Conservation (phyloP, 23 red algal species). For the Cyanidiococcus yangmingshanensis region DNA sequence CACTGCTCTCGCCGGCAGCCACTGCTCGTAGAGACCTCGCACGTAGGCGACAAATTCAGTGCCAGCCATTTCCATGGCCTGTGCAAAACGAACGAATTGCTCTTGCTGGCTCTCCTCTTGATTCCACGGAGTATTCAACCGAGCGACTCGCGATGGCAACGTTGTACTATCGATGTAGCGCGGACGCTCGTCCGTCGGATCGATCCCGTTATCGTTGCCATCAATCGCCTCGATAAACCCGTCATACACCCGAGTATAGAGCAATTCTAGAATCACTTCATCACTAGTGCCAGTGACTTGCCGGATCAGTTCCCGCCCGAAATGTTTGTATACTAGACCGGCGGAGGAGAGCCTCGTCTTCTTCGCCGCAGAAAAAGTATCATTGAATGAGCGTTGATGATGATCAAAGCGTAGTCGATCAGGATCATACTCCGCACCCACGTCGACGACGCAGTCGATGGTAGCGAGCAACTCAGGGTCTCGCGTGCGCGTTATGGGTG, state of each 20-base stretch:
- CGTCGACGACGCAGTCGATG: constrained; percentile 75
- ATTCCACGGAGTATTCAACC: constrained; percentile 78
- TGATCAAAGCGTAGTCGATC: constrained; percentile 57
- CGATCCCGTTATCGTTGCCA: constrained; percentile 86
- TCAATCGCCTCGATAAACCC: constrained; percentile 88
- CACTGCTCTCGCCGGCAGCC: constrained; percentile 78
- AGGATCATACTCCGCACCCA: constrained; percentile 77
- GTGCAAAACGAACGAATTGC: constrained; percentile 46
- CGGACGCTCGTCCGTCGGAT: constrained; percentile 41
- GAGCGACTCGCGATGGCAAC: constrained; percentile 55
- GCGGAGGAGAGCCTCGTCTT: constrained; percentile 72
- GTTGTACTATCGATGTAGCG: constrained; percentile 47
- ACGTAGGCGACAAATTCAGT: constrained; percentile 74
- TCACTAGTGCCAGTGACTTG: constrained; percentile 23
- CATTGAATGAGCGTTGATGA: constrained; percentile 74
- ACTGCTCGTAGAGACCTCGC: constrained; percentile 30
- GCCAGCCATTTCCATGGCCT: constrained; percentile 55
- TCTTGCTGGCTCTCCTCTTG: constrained; percentile 37
- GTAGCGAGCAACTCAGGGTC: constrained; percentile 31
- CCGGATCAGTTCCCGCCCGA: constrained; percentile 55
- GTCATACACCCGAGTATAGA: constrained; percentile 73
- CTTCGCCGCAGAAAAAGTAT: constrained; percentile 36
- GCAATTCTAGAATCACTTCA: constrained; percentile 16
- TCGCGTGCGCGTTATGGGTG: constrained; percentile 50
- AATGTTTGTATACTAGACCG: constrained; percentile 97